Base-by-base conservation (phyloP, 179 eudicot species). In the Silene noctiflora region DNA sequence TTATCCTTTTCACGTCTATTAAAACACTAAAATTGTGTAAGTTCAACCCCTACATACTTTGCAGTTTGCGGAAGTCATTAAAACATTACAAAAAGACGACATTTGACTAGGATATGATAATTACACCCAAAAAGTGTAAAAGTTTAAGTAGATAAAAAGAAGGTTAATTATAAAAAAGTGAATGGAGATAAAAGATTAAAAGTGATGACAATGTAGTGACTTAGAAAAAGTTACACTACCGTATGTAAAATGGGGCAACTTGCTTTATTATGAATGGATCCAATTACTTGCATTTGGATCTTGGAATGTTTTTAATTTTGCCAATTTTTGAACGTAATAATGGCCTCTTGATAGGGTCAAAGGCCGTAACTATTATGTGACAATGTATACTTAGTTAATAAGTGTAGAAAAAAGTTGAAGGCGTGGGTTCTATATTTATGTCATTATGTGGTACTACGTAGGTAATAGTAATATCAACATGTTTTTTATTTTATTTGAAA, bases 241-340 rank as follows among this genome's bases (percentile, higher is more conserved):
- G 16, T 14, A 10, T 31, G 69, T 1, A 17, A 59, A 59, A 58
- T 39, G 71, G 51, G 62, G 48, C 70, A 44, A 27, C 11, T 60
- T 62, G 31, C 56, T 76, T 68, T 27, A 59, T 51, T 62, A 61
- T 33, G 4, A 33, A 63, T 78, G 76, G 64, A 71, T 71, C 63
- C 75, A 71, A 39, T 39, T 6, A 29, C 64, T 71, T 71, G 22
- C 22, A 33, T 51, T 51, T 35, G 42, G 58, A 31, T 67, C 58
- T 16, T 51, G 4, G 5, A 51, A 68, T 66, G 9, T 20, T 56
- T 42, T 56, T 68, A 56, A 62, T 77, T 62, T 46, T 61, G 51
- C 25, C 10, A 25, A 25, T 19, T 55, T 16, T 6, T 70, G 25
- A 27, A 48, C 17, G 6, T 56, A 5, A 2, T 46, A 44, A 19